Evolutionary conservation across 2,329 filamentous ascomycete species (phyloP).

Genomic region (Penicillium sp.): DNA sequence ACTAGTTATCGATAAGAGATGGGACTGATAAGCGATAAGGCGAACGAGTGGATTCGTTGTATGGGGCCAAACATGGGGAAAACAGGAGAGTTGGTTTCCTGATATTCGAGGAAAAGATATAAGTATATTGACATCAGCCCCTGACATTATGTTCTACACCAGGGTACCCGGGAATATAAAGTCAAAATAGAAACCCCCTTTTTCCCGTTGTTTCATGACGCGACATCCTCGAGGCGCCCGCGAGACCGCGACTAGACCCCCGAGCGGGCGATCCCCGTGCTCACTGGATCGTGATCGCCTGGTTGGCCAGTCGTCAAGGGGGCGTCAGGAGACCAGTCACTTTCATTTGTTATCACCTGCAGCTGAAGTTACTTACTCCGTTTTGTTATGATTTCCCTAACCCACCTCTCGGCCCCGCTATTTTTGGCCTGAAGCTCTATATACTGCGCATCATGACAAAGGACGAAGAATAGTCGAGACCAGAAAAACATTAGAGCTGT

Average conservation of each 20-base stretch:
- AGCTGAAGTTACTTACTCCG: conserved; percentile 10
- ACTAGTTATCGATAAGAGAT: conserved; percentile 1
- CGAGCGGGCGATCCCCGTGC: conserved; percentile 10
- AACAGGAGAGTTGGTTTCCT: background rate
- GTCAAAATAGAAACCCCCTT: background rate
- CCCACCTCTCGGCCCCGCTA: background rate
- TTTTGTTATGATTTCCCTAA: background rate
- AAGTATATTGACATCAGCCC: background rate
- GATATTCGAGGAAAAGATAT: background rate
- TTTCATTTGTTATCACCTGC: conserved; percentile 22
- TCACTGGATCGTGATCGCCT: conserved; percentile 10
- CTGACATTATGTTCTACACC: background rate
- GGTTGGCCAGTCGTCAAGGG: conserved; percentile 10
- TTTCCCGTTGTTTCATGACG: conserved; percentile 16
- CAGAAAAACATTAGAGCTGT: background rate
- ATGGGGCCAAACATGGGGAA: background rate
- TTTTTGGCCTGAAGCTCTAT: background rate
- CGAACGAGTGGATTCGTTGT: background rate
- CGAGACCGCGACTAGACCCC: background rate
- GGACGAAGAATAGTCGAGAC: background rate
- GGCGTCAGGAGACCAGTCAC: conserved; percentile 22
- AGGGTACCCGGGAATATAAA: background rate
- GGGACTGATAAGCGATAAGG: background rate
- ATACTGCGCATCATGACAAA: background rate
- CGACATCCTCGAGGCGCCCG: conserved; percentile 5